Evolutionary conservation across 106 monocot species (phyloP).

Genomic region (Phalaenopsis aphrodite): DNA sequence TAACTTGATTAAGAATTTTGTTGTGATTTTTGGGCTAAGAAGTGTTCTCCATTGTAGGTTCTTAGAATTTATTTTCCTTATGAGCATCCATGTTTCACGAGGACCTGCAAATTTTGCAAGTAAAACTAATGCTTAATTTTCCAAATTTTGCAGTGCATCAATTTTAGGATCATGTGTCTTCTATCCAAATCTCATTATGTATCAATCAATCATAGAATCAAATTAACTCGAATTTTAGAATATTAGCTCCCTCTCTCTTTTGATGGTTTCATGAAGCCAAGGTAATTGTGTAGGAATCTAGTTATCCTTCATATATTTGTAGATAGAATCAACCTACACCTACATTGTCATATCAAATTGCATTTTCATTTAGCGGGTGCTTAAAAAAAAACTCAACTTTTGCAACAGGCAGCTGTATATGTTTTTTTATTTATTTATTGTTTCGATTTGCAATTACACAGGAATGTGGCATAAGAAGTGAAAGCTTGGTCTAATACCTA

Average conservation of each 20-base stretch:
- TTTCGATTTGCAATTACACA: too few relatives aligned
- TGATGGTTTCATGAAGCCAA: not conserved
- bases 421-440: too few relatives aligned
- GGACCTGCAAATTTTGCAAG: not conserved
- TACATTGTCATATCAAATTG: not conserved
- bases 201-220: not conserved
- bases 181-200: not conserved
- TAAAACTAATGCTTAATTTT: not conserved
- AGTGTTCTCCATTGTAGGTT: not conserved
- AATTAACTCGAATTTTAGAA: not conserved
- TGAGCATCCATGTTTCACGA: not conserved
- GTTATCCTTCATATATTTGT: not conserved
- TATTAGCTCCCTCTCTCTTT: not conserved
- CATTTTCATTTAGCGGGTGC: not conserved
- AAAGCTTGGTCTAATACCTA: too few relatives aligned
- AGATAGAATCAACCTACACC: not conserved
- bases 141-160: not conserved
- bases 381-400: not conserved
- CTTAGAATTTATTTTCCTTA: not conserved
- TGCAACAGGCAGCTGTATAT: too few relatives aligned
- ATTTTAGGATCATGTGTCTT: not conserved
- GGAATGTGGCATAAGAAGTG: too few relatives aligned
- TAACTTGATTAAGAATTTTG: not conserved
- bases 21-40: not conserved
- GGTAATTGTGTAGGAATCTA: not conserved